Percentiles rank a stretch among this genome's conserved stretches.
phyloP scores from a whole-genome alignment of 2,329 filamentous ascomycete species.

The Fusarium succisae region DNA sequence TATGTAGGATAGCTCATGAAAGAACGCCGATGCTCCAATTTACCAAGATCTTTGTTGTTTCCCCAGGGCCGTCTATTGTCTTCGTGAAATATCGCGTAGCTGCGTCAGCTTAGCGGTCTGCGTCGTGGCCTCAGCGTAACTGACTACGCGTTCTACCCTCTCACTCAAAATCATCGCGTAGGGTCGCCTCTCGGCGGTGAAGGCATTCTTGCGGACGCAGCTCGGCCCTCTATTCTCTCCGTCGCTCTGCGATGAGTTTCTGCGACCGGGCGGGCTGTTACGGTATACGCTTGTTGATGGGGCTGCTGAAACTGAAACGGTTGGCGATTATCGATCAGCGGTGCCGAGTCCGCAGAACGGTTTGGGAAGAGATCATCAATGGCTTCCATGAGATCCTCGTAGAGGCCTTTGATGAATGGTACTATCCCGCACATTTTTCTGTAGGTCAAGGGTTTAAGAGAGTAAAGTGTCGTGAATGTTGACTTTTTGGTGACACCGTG shows the following conservation, averaged over 20 bases:
- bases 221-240: background rate
- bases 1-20: background rate
- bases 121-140: no score
- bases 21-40: background rate
- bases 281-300: conserved; percentile 1
- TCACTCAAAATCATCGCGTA: background rate
- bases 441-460: no score
- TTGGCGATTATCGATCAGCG: background rate
- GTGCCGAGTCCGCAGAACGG: background rate
- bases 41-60: rapidly evolving
- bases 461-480: background rate
- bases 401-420: background rate
- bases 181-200: background rate
- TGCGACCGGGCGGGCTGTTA: background rate
- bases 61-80: no score
- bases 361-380: conserved; percentile 21
- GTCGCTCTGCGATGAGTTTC: background rate
- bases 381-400: conserved; percentile 13
- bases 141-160: background rate
- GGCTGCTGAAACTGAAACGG: background rate
- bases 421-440: conserved; percentile 14
- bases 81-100: background rate
- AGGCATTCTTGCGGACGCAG: conserved; percentile 5
- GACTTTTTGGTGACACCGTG: background rate
- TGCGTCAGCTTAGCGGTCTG: background rate